Evolutionary conservation across 2,329 filamentous ascomycete species (phyloP).

Genomic region (Sordariomycetes sp.): DNA sequence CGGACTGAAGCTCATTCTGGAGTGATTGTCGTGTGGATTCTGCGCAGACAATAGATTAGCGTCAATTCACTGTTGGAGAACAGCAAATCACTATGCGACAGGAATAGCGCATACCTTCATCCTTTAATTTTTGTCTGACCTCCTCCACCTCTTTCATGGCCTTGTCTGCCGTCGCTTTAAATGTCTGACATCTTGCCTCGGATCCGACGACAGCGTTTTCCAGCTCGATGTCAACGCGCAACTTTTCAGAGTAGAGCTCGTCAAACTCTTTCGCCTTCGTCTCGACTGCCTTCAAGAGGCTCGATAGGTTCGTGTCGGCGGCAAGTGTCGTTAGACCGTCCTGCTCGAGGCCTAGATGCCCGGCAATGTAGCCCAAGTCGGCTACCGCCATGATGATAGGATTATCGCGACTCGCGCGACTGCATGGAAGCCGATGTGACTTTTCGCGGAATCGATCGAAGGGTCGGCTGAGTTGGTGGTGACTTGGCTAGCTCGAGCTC

Average conservation of each 20-base stretch:
- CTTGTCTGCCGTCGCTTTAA: conserved; percentile 75
- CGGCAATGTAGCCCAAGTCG: conserved; percentile 63
- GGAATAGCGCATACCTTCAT: conserved; percentile 54
- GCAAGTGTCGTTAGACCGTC: conserved; percentile 48
- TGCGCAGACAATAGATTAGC: conserved; percentile 21
- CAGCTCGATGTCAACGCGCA: conserved; percentile 82
- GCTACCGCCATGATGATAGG: conserved; percentile 24
- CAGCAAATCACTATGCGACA: background rate
- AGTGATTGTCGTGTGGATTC: conserved; percentile 67
- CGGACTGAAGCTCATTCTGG: conserved; percentile 69
- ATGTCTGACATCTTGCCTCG: conserved; percentile 70
- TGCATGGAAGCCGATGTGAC: background rate
- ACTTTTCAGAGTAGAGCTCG: conserved; percentile 73
- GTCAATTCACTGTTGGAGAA: background rate
- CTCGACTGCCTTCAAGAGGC: conserved; percentile 64
- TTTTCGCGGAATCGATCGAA: background rate
- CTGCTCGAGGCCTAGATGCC: conserved; percentile 60
- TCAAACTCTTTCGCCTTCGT: conserved; percentile 76
- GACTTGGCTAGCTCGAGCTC: background rate
- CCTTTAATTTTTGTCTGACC: conserved; percentile 67
- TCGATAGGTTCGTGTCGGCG: conserved; percentile 63
- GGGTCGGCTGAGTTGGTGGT: background rate
- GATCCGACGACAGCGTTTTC: conserved; percentile 79
- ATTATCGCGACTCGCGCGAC: background rate
- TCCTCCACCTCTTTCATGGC: conserved; percentile 75